These are phyloP conservation scores for Saccharomycopsis sp. DNA, from an alignment of 805 yeast species.

Conservation along the genomic window DNA sequence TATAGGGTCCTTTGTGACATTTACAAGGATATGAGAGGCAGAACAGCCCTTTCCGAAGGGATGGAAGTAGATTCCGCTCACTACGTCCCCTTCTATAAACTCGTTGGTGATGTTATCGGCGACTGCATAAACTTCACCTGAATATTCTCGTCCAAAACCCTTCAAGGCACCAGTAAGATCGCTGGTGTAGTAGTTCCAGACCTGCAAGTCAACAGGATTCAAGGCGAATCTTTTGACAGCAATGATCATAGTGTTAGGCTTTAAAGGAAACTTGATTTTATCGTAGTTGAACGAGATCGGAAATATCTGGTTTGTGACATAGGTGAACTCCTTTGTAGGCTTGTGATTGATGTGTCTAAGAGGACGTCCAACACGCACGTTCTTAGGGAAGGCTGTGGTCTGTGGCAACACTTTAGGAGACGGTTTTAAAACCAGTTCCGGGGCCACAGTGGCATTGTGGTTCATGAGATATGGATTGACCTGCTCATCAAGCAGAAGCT, in stretches of 20 bases:
- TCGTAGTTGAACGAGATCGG: slow-evolving; percentile 45
- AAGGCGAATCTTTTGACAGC: slow-evolving; percentile 54
- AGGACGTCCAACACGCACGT: slow-evolving; percentile 37
- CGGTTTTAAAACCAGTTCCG: not conserved
- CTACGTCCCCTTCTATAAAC: slow-evolving; percentile 52
- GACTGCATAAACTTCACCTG: slow-evolving; percentile 51
- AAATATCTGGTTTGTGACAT: slow-evolving; percentile 29
- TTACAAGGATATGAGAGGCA: slow-evolving; percentile 48
- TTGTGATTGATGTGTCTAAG: slow-evolving; percentile 44
- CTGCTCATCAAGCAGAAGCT: slow-evolving; percentile 9
- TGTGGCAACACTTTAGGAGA: slow-evolving; percentile 19
- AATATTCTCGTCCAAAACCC: slow-evolving; percentile 67
- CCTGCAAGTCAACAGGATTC: slow-evolving; percentile 60
- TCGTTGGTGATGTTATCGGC: slow-evolving; percentile 37
- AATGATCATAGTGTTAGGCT: slow-evolving; percentile 44
- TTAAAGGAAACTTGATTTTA: slow-evolving; percentile 43
- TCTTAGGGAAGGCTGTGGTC: slow-evolving; percentile 6
- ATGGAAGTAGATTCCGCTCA: slow-evolving; percentile 56
- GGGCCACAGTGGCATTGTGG: slow-evolving; percentile 5
- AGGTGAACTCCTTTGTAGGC: slow-evolving; percentile 44
- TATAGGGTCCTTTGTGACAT: slow-evolving; percentile 45
- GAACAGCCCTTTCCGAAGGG: slow-evolving; percentile 49
- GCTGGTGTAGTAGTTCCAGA: slow-evolving; percentile 46
- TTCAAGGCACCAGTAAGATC: slow-evolving; percentile 47
- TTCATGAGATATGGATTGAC: slow-evolving; percentile 19